Base-by-base conservation (phyloP, 805 yeast species). In the Suhomyces sp. region DNA sequence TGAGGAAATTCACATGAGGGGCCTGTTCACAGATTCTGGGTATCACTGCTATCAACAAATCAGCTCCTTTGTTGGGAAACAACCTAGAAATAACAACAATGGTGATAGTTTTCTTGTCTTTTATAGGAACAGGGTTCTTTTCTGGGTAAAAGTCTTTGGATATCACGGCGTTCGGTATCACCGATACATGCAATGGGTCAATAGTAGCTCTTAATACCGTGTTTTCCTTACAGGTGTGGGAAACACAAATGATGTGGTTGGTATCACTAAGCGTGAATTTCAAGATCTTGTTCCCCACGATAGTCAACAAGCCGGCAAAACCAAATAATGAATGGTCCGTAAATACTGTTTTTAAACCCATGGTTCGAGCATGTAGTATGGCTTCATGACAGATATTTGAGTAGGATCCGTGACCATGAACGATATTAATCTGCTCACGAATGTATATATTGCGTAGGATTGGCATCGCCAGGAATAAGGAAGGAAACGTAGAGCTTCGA, bases 311-410 rank as follows among this genome's bases (percentile, higher is more conserved):
- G 59, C 87, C 92, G 1, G 94, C 88, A 72, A 94, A 94, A 1
- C 98, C 99, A 72, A 91, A 93, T 31, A 94, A 71, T 0, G 98
- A 93, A 65, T 94, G 99, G 65, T 94, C 99, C 0, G 99, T 94
- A 58, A 94, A 86, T 0, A 93, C 93, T 0, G 99, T 90, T 56
- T 82, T 83, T 50, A 93, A 71, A 0, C 97, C 97, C 97, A 94
- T 87, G 0, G 96, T 86, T 40, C 91, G 77, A 0, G 89, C 97
- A 64, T 94, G 98, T n/a, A 92, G 71, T 7, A 94, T 82, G 0
- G 93, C 90, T 65, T 94, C 99, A 56, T 87, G 96, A 44, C 97
- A 89, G 57, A 94, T 69, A 6, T 89, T 81, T 39, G 96, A 85
- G 65, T 89, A 82, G 33, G 97, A 86, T 0, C 96, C 99, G 71